phyloP scores from a whole-genome alignment of 108 stramenopile species.

The Nitzschia sp. region DNA sequence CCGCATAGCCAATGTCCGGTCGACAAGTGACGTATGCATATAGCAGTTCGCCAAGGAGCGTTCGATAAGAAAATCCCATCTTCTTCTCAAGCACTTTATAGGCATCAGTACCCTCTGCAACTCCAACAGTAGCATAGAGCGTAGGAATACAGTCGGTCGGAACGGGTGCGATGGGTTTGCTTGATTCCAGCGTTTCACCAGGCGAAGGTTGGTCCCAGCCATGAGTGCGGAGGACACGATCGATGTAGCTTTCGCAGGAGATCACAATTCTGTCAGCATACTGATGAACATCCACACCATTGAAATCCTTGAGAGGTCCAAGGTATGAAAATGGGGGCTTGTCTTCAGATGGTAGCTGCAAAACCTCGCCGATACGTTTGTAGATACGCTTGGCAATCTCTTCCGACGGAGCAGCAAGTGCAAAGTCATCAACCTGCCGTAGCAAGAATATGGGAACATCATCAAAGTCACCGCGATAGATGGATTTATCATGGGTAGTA shows the following conservation, averaged over 20 bases:
- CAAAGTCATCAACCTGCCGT: constrained; percentile 51
- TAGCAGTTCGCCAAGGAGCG: too few species aligned
- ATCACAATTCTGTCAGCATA: constrained; percentile 30
- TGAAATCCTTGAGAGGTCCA: constrained; percentile 23
- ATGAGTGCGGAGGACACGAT: constrained; percentile 28
- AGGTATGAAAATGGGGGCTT: constrained; percentile 12
- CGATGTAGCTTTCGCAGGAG: constrained; percentile 34
- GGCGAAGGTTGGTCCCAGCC: constrained; percentile 21
- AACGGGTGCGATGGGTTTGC: neutral
- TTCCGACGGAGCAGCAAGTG: too few species aligned
- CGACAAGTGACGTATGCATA: constrained; percentile 34
- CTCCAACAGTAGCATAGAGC: constrained; percentile 28
- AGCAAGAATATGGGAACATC: constrained; percentile 28
- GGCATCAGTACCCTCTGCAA: constrained; percentile 40
- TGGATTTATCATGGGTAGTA: constrained; percentile 41
- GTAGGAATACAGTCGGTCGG: neutral
- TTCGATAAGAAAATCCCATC: too few species aligned
- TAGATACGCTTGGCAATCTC: neutral
- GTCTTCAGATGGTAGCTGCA: too few species aligned
- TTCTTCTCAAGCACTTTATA: too few species aligned
- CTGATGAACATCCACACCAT: constrained; percentile 43
- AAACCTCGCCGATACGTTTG: neutral
- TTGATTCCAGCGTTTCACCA: neutral
- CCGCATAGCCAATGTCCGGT: constrained; percentile 39
- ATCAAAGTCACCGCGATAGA: constrained; percentile 24